Base-by-base conservation (phyloP, 2,329 filamentous ascomycete species). In the Grosmannia clavigera region DNA sequence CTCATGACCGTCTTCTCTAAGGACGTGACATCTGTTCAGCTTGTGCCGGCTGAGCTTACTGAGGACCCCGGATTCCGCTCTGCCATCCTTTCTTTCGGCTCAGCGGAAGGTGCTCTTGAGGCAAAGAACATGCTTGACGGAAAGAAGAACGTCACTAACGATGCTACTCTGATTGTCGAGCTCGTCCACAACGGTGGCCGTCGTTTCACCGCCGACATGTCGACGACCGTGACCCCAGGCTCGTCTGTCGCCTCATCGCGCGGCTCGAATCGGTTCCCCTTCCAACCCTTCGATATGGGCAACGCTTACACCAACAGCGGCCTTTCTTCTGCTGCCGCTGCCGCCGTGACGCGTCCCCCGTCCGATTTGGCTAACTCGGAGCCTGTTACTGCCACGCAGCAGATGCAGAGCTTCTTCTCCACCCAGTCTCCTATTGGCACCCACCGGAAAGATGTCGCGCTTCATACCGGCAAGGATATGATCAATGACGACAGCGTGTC, bases 391-490 rank as follows among this genome's bases (percentile, higher is more conserved):
- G 22, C 61, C 3, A 33, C 38, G n/a, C n/a, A 40, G 19, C 22
- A 43, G 19, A 83, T 83, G 65, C 82, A 85, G 64, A 83, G 76
- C 62, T 73, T 89, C 31, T 91, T 90, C 72, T 87, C 85, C 14
- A 83, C 86, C 0, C 86, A 87, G 65, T 90, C 87, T 6, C 87
- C 87, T 1, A 85, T 90, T 59, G 84, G 83, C 51, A 87, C 85
- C 67, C 82, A 86, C 58, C 76, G 87, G n/a, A 76, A 76, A n/a
- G 84, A 85, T 62, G 77, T 79, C 57, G 73, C 76, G 19, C 78
- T 82, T 60, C 76, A 82, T 46, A 81, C 82, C 3, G 85, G 87
- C 65, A 90, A 90, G 71, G 81, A 83, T 3, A 75, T 90, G 57
- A 91, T 91, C 71, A 86, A 82, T 64, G 82, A 87, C 66, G 82